Evolutionary conservation across 2,329 filamentous ascomycete species (phyloP).

Genomic region (Xylaria sp.): DNA sequence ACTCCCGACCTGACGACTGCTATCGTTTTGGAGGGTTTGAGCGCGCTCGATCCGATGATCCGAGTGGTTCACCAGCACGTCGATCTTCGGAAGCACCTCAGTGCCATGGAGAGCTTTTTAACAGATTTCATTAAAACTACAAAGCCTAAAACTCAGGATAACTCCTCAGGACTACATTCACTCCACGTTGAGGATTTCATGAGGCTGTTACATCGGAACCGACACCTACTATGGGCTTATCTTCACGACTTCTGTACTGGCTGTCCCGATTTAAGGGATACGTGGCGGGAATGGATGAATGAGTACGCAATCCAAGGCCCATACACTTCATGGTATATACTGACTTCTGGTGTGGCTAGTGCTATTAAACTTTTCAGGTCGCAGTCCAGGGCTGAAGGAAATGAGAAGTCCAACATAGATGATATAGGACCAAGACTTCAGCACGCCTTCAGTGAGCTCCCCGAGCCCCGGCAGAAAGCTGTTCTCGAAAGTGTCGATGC

Average conservation of each 20-base stretch:
- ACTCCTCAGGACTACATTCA: constrained; percentile 49
- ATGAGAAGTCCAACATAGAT: constrained; percentile 25
- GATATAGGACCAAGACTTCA: constrained; percentile 56
- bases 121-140: constrained; percentile 74
- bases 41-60: constrained; percentile 80
- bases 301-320: constrained; percentile 44
- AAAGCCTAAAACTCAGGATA: constrained; percentile 58
- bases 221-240: constrained; percentile 73
- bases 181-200: constrained; percentile 80
- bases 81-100: constrained; percentile 75
- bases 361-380: constrained; percentile 67
- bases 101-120: constrained; percentile 74
- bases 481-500: constrained; percentile 66
- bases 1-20: constrained; percentile 79
- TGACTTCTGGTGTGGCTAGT: constrained; percentile 19
- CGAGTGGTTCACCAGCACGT: constrained; percentile 76
- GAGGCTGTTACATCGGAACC: constrained; percentile 71
- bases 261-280: constrained; percentile 71
- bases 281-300: constrained; percentile 71
- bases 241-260: constrained; percentile 75
- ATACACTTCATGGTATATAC: neutral
- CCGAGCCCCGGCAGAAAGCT: constrained; percentile 56
- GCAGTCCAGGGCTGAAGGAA: neutral
- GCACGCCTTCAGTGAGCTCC: constrained; percentile 59
- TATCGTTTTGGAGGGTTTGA: constrained; percentile 71